These are phyloP conservation scores for Lasiosphaeria ovina DNA, from an alignment of 495 filamentous ascomycete genomes.

Conservation along the genomic window DNA sequence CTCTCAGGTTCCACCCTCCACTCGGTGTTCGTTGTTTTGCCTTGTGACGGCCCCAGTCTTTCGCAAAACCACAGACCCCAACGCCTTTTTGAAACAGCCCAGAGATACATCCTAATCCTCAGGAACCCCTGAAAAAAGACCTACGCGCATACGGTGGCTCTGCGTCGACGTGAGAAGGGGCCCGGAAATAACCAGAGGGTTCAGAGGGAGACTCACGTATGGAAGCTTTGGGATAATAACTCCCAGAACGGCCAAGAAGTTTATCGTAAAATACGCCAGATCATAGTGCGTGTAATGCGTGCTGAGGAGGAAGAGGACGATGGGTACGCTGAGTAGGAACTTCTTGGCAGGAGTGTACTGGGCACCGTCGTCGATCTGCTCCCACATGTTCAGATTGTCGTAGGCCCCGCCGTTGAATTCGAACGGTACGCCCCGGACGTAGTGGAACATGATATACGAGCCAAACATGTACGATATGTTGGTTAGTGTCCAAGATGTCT, in stretches of 20 bases:
- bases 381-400: constrained; percentile 99
- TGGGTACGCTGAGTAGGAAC: constrained; percentile 90
- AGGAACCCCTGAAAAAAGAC: constrained; percentile 60
- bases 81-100: constrained; percentile 21
- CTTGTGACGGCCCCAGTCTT: constrained; percentile 20
- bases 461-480: constrained; percentile 99
- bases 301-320: constrained; percentile 90
- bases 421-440: constrained; percentile 95
- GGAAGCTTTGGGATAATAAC: constrained; percentile 96
- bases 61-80: constrained; percentile 20
- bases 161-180: constrained; percentile 30
- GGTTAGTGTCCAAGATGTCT: constrained; percentile 96
- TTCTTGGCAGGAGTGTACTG: constrained; percentile 99
- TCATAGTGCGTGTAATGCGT: constrained; percentile 99
- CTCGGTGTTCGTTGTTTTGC: constrained; percentile 17
- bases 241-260: constrained; percentile 83
- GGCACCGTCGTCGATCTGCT: constrained; percentile 98
- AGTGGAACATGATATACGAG: constrained; percentile 99
- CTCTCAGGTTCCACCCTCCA: constrained; percentile 4
- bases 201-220: constrained; percentile 59
- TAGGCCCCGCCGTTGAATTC: constrained; percentile 99
- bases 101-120: constrained; percentile 44
- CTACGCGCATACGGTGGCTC: constrained; percentile 71
- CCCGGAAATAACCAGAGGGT: not conserved
- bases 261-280: constrained; percentile 92